Conservation (phyloP, 169 alveolate species). For the Amoebophrya sp. region DNA sequence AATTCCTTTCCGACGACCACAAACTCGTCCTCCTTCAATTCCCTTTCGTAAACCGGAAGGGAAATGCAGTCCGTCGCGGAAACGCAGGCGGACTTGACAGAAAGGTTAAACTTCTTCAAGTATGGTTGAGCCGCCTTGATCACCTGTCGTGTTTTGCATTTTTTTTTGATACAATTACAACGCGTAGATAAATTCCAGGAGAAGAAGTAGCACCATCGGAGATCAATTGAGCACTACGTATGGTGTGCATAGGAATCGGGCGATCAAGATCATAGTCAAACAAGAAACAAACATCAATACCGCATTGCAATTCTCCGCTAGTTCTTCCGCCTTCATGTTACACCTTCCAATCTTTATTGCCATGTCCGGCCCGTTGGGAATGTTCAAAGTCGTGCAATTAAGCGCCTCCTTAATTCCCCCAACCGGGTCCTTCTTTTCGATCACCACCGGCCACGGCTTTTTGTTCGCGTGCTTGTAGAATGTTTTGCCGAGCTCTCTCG, state of each 20-base stretch:
- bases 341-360: not conserved
- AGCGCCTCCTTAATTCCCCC: not conserved
- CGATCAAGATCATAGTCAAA: too few species aligned
- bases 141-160: too few species aligned
- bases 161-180: too few species aligned
- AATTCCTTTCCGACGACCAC: not conserved
- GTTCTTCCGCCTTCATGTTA: not conserved
- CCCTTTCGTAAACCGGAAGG: not conserved
- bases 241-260: too few species aligned
- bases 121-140: too few species aligned
- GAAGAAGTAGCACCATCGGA: too few species aligned
- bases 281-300: too few species aligned
- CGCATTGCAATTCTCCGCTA: not conserved
- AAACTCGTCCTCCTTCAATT: not conserved
- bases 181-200: too few species aligned
- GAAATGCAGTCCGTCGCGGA: not conserved
- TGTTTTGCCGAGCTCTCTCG: conserved; percentile 50
- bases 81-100: not conserved
- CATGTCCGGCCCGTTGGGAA: not conserved
- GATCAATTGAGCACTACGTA: too few species aligned
- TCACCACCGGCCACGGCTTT: not conserved
- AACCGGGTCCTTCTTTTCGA: not conserved
- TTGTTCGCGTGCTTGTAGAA: conserved; percentile 23
- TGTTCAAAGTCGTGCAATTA: not conserved
- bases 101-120: too few species aligned